Evolutionary conservation across 2,329 filamentous ascomycete species (phyloP).

Genomic region (Penicillium sp.): DNA sequence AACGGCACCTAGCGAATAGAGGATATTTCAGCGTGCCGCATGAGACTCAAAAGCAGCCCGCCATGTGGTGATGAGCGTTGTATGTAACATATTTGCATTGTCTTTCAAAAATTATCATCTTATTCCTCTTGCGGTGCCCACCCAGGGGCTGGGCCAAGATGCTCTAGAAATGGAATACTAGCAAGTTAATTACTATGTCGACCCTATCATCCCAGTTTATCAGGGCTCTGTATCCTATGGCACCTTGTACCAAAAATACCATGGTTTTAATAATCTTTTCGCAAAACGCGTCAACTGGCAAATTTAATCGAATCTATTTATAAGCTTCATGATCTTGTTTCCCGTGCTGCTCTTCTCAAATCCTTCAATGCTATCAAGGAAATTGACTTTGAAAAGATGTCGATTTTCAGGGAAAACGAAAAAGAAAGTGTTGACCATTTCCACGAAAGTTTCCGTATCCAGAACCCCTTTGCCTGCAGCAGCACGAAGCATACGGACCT

Average conservation of each 20-base stretch:
- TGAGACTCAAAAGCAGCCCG: not conserved
- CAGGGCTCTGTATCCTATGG: no score
- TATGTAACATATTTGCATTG: not conserved
- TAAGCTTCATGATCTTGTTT: not conserved
- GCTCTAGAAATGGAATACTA: no score
- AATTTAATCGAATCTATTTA: not conserved
- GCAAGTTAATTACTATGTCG: no score
- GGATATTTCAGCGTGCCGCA: not conserved
- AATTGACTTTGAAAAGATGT: not conserved
- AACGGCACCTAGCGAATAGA: not conserved
- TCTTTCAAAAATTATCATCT: no score
- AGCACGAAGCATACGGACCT: not conserved
- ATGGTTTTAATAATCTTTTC: no score
- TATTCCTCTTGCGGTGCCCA: no score
- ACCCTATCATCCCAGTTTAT: no score
- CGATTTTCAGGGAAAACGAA: not conserved
- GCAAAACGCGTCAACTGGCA: not conserved
- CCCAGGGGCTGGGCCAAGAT: no score
- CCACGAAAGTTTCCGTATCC: not conserved
- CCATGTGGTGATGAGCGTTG: not conserved
- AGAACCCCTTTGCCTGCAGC: not conserved
- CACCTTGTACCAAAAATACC: no score
- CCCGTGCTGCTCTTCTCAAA: not conserved
- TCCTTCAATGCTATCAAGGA: not conserved
- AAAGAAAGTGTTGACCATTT: not conserved